Conservation (phyloP, 257 asterid species). For the Scutellaria minor region DNA sequence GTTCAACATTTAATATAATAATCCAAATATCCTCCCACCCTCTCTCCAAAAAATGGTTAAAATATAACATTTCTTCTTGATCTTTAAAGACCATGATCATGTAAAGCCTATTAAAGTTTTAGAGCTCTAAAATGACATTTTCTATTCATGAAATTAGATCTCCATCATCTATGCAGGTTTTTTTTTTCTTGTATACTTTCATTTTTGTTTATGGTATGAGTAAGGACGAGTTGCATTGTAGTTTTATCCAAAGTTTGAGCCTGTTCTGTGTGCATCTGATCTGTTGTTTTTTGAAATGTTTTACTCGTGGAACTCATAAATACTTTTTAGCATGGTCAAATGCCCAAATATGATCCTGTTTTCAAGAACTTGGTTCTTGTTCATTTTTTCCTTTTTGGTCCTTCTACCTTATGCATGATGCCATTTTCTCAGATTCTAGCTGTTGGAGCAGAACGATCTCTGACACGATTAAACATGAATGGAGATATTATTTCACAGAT, state of each 20-base stretch:
- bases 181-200: background rate
- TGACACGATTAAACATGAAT: conserved; percentile 75
- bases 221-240: conserved; percentile 8
- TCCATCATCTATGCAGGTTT: conserved; percentile 8
- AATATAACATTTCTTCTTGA: background rate
- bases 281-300: background rate
- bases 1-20: background rate
- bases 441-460: conserved; percentile 84
- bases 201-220: conserved; percentile 11
- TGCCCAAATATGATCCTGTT: conserved; percentile 19
- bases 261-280: conserved; percentile 2
- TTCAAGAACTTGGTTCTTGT: background rate
- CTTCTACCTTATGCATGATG: conserved; percentile 21
- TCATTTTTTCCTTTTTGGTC: conserved; percentile 22
- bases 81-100: background rate
- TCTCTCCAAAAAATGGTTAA: background rate
- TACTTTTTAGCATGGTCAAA: background rate
- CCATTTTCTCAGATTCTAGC: conserved; percentile 64
- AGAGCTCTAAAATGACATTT: background rate
- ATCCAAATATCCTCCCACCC: background rate
- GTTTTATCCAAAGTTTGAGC: conserved; percentile 11
- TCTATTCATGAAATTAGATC: background rate
- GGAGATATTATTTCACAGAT: conserved; percentile 82
- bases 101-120: background rate
- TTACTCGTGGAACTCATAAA: background rate